Percentiles rank a stretch among this genome's conserved stretches.
Evolutionary conservation across 305 asterid species (phyloP).

Genomic region (Plantago lanceolata): DNA sequence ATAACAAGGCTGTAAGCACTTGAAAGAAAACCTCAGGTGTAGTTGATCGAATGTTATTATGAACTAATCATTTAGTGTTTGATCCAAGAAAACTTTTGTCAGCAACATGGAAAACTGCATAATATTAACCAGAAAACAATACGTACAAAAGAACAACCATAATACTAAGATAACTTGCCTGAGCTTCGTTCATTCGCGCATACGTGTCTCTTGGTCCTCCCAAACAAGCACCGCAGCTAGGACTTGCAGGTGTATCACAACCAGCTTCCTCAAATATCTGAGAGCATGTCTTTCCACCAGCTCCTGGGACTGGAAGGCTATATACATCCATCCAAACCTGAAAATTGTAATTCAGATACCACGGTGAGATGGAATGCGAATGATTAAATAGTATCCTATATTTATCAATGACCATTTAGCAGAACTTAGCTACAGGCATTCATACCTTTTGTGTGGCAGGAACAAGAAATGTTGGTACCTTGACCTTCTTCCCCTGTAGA

Average conservation of each 20-base stretch:
- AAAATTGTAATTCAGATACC: constrained; percentile 10
- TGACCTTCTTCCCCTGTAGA: constrained; percentile 80
- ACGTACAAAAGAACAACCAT: background rate
- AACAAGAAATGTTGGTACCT: constrained; percentile 88
- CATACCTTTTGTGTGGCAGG: constrained; percentile 95
- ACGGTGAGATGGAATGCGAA: background rate
- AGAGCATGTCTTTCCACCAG: constrained; percentile 88
- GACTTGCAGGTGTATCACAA: constrained; percentile 92
- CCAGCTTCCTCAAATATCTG: constrained; percentile 95
- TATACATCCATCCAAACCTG: constrained; percentile 94
- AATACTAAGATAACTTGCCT: constrained; percentile 40
- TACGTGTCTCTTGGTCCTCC: constrained; percentile 93
- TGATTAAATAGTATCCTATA: background rate
- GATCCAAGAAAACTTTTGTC: too few relatives aligned
- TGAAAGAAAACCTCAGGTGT: too few relatives aligned
- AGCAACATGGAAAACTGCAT: too few relatives aligned
- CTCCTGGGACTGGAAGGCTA: constrained; percentile 70
- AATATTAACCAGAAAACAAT: too few relatives aligned
- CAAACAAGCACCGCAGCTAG: constrained; percentile 86
- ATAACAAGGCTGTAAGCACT: too few relatives aligned
- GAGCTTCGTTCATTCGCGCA: constrained; percentile 82
- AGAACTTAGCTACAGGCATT: constrained; percentile 24
- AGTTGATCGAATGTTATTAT: too few relatives aligned
- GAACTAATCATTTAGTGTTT: too few relatives aligned
- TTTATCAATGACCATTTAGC: constrained; percentile 8